Evolutionary conservation across 306 rosid genomes (phyloP).

Genomic region (Fagus sylvatica): DNA sequence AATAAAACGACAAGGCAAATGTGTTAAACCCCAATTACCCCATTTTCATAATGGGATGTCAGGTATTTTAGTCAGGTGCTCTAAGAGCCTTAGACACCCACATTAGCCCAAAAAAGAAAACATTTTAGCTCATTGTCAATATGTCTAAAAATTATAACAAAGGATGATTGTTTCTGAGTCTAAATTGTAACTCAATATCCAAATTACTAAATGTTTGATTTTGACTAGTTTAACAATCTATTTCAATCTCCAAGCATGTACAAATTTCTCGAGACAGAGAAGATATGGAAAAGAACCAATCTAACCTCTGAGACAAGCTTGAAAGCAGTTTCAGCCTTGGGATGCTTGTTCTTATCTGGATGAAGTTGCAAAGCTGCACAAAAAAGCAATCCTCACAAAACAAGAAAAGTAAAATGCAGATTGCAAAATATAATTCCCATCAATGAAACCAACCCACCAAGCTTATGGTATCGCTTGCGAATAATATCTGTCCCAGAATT

Average conservation of each 20-base stretch:
- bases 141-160: background rate
- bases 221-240: background rate
- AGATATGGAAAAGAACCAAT: conserved; percentile 15
- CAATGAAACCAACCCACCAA: conserved; percentile 59
- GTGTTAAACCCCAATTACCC: background rate
- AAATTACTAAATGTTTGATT: background rate
- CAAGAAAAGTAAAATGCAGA: conserved; percentile 12
- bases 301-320: conserved; percentile 87
- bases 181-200: background rate
- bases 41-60: no score
- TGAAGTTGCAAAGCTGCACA: conserved; percentile 85
- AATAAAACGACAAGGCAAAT: background rate
- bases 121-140: background rate
- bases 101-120: no score
- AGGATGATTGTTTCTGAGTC: background rate
- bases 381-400: conserved; percentile 15
- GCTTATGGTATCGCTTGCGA: conserved; percentile 73
- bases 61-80: no score
- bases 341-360: conserved; percentile 90
- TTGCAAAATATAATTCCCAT: background rate
- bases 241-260: background rate
- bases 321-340: conserved; percentile 89
- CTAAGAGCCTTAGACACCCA: no score
- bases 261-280: background rate
- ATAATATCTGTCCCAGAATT: conserved; percentile 55